Conservation (phyloP, 257 asterid species). For the Solanum appendiculatum region DNA sequence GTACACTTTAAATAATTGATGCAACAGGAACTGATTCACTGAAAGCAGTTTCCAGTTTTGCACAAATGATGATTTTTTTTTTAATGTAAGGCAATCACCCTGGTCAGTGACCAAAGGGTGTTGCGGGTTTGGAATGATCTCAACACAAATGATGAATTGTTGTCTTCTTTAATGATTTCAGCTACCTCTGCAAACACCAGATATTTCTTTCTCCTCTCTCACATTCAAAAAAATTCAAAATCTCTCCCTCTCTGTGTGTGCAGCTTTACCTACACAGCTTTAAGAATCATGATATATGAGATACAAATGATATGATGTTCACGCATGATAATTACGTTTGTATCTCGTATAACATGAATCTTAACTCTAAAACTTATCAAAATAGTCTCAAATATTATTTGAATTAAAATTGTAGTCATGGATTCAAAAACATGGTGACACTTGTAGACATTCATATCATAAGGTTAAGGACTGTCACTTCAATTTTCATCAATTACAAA, state of each 20-base stretch:
- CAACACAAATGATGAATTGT: background rate
- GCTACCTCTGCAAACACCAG: background rate
- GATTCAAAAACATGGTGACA: background rate
- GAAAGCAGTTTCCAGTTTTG: background rate
- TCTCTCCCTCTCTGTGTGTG: background rate
- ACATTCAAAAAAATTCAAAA: background rate
- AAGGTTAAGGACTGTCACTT: background rate
- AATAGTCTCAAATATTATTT: background rate
- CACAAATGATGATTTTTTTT: background rate
- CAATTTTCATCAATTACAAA: background rate
- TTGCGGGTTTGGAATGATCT: background rate
- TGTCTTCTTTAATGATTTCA: background rate
- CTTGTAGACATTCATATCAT: background rate
- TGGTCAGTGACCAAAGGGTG: background rate
- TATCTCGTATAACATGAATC: background rate
- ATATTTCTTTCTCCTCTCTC: background rate
- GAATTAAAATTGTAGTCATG: background rate
- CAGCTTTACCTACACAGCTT: background rate
- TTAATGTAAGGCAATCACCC: background rate
- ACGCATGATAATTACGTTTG: background rate
- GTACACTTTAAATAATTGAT: background rate
- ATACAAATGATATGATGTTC: background rate
- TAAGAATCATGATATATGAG: background rate
- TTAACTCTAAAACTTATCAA: background rate
- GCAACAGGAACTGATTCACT: background rate